Evolutionary conservation across 768 basidiomycete genomes (phyloP).

Genomic region (Suillus cothurnatus): DNA sequence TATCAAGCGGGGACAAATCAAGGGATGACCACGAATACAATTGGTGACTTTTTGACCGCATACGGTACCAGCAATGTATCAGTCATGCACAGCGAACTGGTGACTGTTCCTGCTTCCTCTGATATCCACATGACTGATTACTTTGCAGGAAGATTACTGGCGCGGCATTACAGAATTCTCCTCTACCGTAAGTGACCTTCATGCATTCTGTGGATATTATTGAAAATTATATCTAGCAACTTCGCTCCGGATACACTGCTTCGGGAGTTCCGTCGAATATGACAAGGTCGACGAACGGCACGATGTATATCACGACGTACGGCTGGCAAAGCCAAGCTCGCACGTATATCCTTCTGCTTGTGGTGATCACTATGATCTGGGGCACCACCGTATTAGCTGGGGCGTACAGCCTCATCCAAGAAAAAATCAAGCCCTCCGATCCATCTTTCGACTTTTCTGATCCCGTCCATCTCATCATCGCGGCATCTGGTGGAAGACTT

Average conservation of each 20-base stretch:
- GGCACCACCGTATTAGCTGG: neutral
- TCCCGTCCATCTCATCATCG: constrained; percentile 2
- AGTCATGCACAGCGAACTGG: constrained; percentile 1
- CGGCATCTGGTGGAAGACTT: constrained; percentile 4
- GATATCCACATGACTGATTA: neutral
- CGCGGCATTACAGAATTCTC: constrained; percentile 11
- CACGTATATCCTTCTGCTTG: constrained; percentile 8
- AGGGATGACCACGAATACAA: neutral
- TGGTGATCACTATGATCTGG: constrained; percentile 2
- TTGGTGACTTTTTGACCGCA: constrained; percentile 8
- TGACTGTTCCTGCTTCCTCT: neutral
- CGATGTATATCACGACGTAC: constrained; percentile 8
- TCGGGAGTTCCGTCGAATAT: constrained; percentile 3
- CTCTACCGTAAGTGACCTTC: constrained; percentile 6
- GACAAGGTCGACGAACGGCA: constrained; percentile 5
- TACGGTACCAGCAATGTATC: constrained; percentile 1
- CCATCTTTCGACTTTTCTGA: constrained; percentile 10
- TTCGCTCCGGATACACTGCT: constrained; percentile 11
- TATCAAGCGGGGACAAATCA: constrained; percentile 2
- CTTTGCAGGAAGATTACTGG: constrained; percentile 13
- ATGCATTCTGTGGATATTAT: neutral
- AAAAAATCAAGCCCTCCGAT: neutral
- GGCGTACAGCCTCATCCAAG: constrained; percentile 5
- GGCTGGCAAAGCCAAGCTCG: constrained; percentile 4
- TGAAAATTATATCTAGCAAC: constrained; percentile 2